Evolutionary conservation across 2,329 filamentous ascomycete genomes (phyloP).

Genomic region (Thyridium curvatum): DNA sequence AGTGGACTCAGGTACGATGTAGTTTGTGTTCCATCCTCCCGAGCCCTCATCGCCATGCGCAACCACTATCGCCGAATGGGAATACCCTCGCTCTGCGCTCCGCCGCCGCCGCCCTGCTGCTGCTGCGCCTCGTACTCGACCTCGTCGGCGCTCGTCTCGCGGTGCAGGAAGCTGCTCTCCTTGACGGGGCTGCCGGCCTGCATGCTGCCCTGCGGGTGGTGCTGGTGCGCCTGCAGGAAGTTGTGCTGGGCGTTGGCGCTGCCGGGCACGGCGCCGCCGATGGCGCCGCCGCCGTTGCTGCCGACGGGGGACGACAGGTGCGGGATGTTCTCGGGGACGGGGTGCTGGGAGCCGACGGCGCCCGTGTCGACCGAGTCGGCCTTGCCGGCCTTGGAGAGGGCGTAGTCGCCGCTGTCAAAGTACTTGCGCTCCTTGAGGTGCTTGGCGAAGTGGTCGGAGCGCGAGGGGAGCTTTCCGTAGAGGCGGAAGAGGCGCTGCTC

Average conservation of each 20-base stretch:
- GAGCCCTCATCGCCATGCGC: too few relatives aligned
- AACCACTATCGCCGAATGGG: slow-evolving; percentile 54
- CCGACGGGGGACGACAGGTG: slow-evolving; percentile 68
- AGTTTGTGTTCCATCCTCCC: not conserved
- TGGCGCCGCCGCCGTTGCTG: slow-evolving; percentile 28
- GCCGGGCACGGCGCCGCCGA: slow-evolving; percentile 18
- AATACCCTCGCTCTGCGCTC: slow-evolving; percentile 39
- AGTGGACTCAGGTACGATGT: too few relatives aligned
- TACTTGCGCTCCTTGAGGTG: slow-evolving; percentile 99
- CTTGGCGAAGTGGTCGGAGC: slow-evolving; percentile 94
- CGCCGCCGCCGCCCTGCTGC: slow-evolving; percentile 10
- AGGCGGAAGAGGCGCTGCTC: slow-evolving; percentile 95
- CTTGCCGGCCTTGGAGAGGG: slow-evolving; percentile 95
- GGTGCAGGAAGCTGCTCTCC: slow-evolving; percentile 80
- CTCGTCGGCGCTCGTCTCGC: slow-evolving; percentile 68
- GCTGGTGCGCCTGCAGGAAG: slow-evolving; percentile 8
- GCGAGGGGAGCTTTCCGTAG: slow-evolving; percentile 95
- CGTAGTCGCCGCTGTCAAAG: slow-evolving; percentile 95
- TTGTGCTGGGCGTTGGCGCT: not conserved
- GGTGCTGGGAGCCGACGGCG: slow-evolving; percentile 89
- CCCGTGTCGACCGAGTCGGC: slow-evolving; percentile 90
- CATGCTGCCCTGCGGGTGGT: slow-evolving; percentile 28
- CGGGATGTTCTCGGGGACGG: slow-evolving; percentile 89
- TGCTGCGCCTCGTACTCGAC: slow-evolving; percentile 10
- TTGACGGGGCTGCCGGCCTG: slow-evolving; percentile 78